Base-by-base conservation (phyloP, 2,329 filamentous ascomycete genomes). In the Lasiodiplodia hormozganensis region DNA sequence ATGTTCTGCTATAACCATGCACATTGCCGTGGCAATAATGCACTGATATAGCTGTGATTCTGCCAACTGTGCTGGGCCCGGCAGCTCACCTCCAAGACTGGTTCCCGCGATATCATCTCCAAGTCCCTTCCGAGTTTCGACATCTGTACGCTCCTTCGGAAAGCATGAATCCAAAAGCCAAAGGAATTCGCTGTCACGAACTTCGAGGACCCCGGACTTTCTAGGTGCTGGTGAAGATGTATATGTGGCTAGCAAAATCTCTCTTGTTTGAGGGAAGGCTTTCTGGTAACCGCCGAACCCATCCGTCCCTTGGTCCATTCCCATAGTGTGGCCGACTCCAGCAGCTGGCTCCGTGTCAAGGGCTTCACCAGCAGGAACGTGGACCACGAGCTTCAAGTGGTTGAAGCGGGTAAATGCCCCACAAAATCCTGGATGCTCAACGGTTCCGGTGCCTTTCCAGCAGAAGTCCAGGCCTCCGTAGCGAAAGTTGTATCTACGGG, bases 391-490 rank as follows among this genome's bases (percentile, higher is more conserved):
- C 67, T 79, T 79, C 23, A 79, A 53, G 62, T 79, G 76, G 38
- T 74, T 75, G 67, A 72, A 78, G 0, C 71, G 69, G 3, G 76
- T 49, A 10, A 72, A 71, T 6, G 66, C 60, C 0, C 76, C 77
- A 58, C 73, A 77, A 4, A 38, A 68, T 1, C 73, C 62, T 3
- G 62, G 52, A 60, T 76, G 74, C 28, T 70, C 71, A 12, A 76
- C 74, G 4, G 72, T 75, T 16, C 73, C 71, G 3, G 77, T 79
- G 6, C 76, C 76, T 62, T 77, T 79, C 77, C 77, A 79, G 62
- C 71, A 74, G 65, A 79, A 79, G 16, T 77, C 74, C 4, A 79
- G 66, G 8, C 71, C 73, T 0, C 7, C 43, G 62, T 73, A 78
- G 0, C 58, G 49, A 58, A 79, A 79, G 7, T 73, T 69, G 58